These are phyloP conservation scores for Blastosporella zonata DNA, from an alignment of 1,284 basidiomycete species.

Conservation along the genomic window DNA sequence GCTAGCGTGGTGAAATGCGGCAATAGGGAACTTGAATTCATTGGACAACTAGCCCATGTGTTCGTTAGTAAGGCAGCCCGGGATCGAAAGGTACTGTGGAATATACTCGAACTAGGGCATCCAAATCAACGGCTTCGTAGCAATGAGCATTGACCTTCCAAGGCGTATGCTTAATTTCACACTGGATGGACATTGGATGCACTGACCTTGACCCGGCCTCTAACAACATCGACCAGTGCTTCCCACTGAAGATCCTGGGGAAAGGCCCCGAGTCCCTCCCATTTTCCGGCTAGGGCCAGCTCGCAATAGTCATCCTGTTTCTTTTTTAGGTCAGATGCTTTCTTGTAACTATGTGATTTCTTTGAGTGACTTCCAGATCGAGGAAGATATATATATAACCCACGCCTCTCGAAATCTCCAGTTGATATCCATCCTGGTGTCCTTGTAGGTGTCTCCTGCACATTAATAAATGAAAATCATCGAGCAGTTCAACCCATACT, in stretches of 20 bases:
- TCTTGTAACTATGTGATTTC: constrained; percentile 49
- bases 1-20: constrained; percentile 85
- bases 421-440: constrained; percentile 56
- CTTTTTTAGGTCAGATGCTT: constrained; percentile 65
- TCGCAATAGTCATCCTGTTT: constrained; percentile 72
- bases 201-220: constrained; percentile 69
- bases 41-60: constrained; percentile 51
- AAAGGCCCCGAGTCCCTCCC: constrained; percentile 59
- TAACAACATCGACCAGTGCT: constrained; percentile 75
- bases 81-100: background rate
- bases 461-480: background rate
- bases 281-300: constrained; percentile 50
- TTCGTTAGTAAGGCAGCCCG: background rate
- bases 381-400: constrained; percentile 15
- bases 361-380: background rate
- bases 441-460: constrained; percentile 38
- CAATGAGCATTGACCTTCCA: constrained; percentile 60
- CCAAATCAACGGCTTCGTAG: constrained; percentile 80
- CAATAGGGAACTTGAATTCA: constrained; percentile 80
- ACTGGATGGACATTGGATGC: background rate
- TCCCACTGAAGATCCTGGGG: constrained; percentile 82
- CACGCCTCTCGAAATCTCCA: constrained; percentile 57
- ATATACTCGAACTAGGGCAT: constrained; percentile 63
- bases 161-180: background rate
- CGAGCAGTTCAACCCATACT: background rate